A percentile compares a stretch with the other conserved stretches of the same genome.
Evolutionary conservation across 2,329 filamentous ascomycete species (phyloP).

Genomic region (Escovopsis sp.): DNA sequence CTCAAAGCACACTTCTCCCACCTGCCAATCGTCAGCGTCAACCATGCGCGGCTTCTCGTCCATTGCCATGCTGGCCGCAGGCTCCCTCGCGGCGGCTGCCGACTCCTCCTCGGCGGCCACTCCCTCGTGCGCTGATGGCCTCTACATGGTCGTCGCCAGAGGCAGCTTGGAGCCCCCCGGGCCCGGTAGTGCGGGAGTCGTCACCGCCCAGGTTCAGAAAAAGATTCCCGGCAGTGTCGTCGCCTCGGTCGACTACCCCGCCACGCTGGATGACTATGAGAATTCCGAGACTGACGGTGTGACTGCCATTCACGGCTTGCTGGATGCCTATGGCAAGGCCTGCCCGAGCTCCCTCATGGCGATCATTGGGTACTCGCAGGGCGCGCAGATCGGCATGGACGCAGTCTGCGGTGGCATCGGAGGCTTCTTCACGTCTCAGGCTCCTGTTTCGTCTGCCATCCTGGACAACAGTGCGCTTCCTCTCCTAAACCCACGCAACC

Average conservation of each 20-base stretch:
- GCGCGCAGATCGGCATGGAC: slow-evolving; percentile 24
- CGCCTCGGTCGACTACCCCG: slow-evolving; percentile 24
- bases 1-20: too few species aligned
- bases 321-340: slow-evolving; percentile 18
- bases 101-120: slow-evolving; percentile 3
- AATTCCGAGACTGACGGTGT: slow-evolving; percentile 21
- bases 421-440: slow-evolving; percentile 11
- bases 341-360: slow-evolving; percentile 27
- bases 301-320: slow-evolving; percentile 14
- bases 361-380: slow-evolving; percentile 28
- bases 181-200: slow-evolving; percentile 19
- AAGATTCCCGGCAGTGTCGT: slow-evolving; percentile 15
- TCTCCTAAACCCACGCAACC: not conserved
- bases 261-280: slow-evolving; percentile 18
- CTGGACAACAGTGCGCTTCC: slow-evolving; percentile 19
- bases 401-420: slow-evolving; percentile 23
- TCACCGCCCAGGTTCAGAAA: slow-evolving; percentile 17
- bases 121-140: slow-evolving; percentile 19
- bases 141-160: slow-evolving; percentile 26
- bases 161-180: slow-evolving; percentile 22
- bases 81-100: not conserved
- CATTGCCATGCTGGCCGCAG: slow-evolving; percentile 4
- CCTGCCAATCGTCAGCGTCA: not conserved
- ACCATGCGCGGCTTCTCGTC: slow-evolving; percentile 4
- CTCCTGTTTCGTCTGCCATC: slow-evolving; percentile 14